Evolutionary conservation across 1,139 yeast genomes (phyloP).

Genomic region (Suhomyces anneliseae): DNA sequence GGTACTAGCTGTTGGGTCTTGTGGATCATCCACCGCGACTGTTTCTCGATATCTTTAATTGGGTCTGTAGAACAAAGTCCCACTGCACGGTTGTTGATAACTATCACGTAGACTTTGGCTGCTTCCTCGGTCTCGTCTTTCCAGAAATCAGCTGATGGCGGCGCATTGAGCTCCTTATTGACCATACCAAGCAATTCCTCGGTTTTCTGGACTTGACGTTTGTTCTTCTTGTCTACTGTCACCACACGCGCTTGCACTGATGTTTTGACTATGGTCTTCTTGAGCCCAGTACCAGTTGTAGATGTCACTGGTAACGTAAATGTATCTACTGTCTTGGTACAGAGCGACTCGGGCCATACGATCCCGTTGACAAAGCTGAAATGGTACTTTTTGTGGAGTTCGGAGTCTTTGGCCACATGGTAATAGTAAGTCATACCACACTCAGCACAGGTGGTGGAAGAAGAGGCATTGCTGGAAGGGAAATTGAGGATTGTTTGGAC

Average conservation of each 20-base stretch:
- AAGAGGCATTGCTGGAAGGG: conserved; percentile 5
- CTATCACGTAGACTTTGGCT: conserved; percentile 50
- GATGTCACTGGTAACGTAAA: conserved; percentile 15
- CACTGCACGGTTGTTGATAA: conserved; percentile 42
- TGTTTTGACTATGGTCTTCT: conserved; percentile 2
- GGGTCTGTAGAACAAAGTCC: conserved; percentile 54
- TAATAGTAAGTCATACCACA: conserved; percentile 64
- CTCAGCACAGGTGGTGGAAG: conserved; percentile 41
- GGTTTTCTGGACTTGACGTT: conserved; percentile 22
- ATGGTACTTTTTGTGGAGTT: conserved; percentile 52
- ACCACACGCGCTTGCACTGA: conserved; percentile 13
- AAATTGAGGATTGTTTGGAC: conserved; percentile 14
- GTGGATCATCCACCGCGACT: conserved; percentile 51
- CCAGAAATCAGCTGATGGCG: conserved; percentile 54
- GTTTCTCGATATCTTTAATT: conserved; percentile 20
- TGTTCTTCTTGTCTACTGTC: conserved; percentile 14
- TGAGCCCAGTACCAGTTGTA: conserved; percentile 2
- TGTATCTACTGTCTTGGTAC: conserved; percentile 32
- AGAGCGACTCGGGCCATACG: conserved; percentile 32
- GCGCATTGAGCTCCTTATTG: conserved; percentile 61
- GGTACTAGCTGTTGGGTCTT: conserved; percentile 38
- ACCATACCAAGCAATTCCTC: conserved; percentile 44
- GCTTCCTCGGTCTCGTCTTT: conserved; percentile 15
- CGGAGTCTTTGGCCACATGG: conserved; percentile 44
- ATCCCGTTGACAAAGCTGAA: conserved; percentile 48